Percentiles rank a stretch among this genome's conserved stretches.
Conservation (phyloP, 148 eudicot genomes). For the Vaccinium darrowii region DNA sequence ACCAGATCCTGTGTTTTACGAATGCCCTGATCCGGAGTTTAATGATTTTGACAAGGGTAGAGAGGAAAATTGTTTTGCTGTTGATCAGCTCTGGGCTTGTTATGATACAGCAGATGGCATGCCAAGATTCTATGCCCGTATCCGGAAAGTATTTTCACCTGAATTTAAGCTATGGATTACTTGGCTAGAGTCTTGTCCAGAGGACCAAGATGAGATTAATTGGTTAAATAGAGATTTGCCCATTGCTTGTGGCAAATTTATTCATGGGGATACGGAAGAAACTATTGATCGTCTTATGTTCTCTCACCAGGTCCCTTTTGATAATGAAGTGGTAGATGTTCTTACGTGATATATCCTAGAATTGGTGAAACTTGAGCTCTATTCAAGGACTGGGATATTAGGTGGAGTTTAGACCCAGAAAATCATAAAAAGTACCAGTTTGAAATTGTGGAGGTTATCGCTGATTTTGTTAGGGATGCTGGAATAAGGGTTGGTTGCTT, state of each 20-base stretch:
- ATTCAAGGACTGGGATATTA: conserved; percentile 43
- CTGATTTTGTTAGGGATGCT: conserved; percentile 23
- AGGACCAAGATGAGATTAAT: conserved; percentile 7
- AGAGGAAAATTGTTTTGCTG: conserved; percentile 30
- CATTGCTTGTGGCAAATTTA: conserved; percentile 43
- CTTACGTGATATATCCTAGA: conserved; percentile 34
- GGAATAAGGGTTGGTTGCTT: conserved; percentile 32
- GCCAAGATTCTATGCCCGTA: conserved; percentile 55
- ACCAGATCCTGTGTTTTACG: conserved; percentile 14
- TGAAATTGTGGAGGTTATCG: conserved; percentile 45
- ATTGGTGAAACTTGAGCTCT: conserved; percentile 49
- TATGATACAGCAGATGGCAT: conserved; percentile 45
- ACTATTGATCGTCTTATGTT: conserved; percentile 20
- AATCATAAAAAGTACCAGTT: conserved; percentile 26
- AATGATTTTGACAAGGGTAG: conserved; percentile 39
- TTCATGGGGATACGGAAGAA: conserved; percentile 23
- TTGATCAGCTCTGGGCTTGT: conserved; percentile 43
- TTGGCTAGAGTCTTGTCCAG: conserved; percentile 43
- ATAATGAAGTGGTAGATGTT: conserved; percentile 22
- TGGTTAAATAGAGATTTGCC: conserved; percentile 36
- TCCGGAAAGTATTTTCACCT: conserved; percentile 26
- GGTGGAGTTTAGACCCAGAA: conserved; percentile 34
- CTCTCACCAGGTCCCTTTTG: conserved; percentile 37
- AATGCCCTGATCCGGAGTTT: conserved; percentile 45
- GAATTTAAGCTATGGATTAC: conserved; percentile 32